Evolutionary conservation across 768 basidiomycete species (phyloP), one percentile per base, ranked within the genome.

Genomic region (Amanita jacksonii): DNA sequence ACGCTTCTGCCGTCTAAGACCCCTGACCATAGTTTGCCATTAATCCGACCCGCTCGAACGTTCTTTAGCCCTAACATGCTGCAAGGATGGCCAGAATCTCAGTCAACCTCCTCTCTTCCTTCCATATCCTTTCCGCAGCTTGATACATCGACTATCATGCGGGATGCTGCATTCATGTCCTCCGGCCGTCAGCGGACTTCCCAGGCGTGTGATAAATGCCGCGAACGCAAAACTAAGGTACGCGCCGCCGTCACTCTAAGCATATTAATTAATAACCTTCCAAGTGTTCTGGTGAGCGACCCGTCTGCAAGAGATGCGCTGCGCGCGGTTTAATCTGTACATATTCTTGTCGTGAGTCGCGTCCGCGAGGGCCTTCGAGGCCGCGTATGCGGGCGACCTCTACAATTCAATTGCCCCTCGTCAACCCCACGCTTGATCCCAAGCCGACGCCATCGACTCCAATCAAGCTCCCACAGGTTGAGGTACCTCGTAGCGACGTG

Each of bases 151-250:
- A 27, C 25, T 16, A n/a, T 23, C 19, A 5, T 37, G 44, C 24
- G 40, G 27, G 41, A 49, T 31, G 43, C 25, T 31, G 27, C 19
- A 20, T 18, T 45, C 27, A 38, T 38, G 15, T 56, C 59, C 5
- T 47, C 53, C 36, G 55, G 57, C 46, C 63, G 66, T 36, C 68
- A 70, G 46, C 62, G 73, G 24, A 75, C 72, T 12, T 59, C 67
- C 0, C 72, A 73, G 46, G 76, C 76, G 16, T 79, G 76, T 52
- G 70, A 74, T 46, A 74, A 73, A 53, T 79, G 76, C 52, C 62
- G 76, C 13, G 68, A 70, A 46, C 64, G 76, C 19, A 79, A 79
- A 59, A 75, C 74, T 6, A 77, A 77, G 65, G 77, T 74, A 47
- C 30, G 62, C 46, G 18, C 19, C 30, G 30, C 20, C 8, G 16